Percentiles rank a stretch among this genome's conserved stretches.
phyloP scores from a whole-genome alignment of 805 yeast genomes.

The Saturnispora sekii region DNA sequence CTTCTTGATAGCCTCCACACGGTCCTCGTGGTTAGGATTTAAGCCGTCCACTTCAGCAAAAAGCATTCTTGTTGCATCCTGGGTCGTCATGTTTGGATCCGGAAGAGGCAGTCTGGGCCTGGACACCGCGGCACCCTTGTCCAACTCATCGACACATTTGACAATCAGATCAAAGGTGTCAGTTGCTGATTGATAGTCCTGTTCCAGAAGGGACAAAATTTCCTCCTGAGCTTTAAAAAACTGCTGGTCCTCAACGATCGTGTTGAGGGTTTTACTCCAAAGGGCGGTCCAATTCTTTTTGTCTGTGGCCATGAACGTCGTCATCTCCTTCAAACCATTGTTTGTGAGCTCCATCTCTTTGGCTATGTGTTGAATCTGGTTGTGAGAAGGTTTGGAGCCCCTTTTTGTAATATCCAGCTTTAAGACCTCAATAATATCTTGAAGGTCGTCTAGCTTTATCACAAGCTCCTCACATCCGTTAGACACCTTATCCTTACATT shows the following conservation, averaged over 20 bases:
- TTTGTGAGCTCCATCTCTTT: constrained; percentile 58
- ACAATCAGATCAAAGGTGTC: constrained; percentile 80
- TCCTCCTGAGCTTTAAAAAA: constrained; percentile 86
- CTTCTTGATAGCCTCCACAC: constrained; percentile 80
- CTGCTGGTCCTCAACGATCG: constrained; percentile 89
- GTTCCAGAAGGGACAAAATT: constrained; percentile 64
- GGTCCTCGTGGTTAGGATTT: constrained; percentile 71
- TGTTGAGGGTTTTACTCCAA: constrained; percentile 87
- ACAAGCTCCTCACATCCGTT: constrained; percentile 66
- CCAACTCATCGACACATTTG: constrained; percentile 70
- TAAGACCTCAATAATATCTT: constrained; percentile 82
- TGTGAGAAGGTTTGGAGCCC: constrained; percentile 71
- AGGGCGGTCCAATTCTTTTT: constrained; percentile 80
- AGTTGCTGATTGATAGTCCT: constrained; percentile 68
- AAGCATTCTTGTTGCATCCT: constrained; percentile 63
- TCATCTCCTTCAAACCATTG: constrained; percentile 40
- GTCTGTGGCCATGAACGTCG: constrained; percentile 55
- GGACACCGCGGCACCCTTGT: constrained; percentile 39
- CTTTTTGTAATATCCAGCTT: constrained; percentile 87
- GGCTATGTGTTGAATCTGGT: constrained; percentile 57
- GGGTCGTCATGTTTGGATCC: constrained; percentile 52
- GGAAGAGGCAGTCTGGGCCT: constrained; percentile 30
- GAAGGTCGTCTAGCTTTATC: constrained; percentile 80
- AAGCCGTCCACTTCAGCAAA: constrained; percentile 69
- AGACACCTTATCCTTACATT: constrained; percentile 63